Base-by-base conservation (phyloP, 164 flowering plant species). In the Akebia trifoliata region DNA sequence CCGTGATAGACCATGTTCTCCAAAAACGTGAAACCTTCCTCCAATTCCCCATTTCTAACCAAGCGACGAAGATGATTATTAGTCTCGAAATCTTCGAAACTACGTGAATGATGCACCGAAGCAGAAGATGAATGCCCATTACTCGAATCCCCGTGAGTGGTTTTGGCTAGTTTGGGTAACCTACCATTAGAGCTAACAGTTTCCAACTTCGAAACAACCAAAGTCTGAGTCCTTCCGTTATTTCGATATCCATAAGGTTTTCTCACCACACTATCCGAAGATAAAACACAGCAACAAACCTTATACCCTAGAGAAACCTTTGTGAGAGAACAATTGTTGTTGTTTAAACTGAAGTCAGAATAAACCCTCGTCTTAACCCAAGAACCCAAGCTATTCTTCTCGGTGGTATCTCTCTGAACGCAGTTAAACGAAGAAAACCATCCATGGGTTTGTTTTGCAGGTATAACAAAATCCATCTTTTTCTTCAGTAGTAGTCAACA, bases 31-130 rank as follows among this genome's bases (percentile, higher is more conserved):
- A 87, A 78, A 24, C 78, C 85, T 57, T 79, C 81, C 21, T 81
- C 84, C 29, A 85, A 55, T 51, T 80, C 74, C 56, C 92, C 95
- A 67, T 75, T 78, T 40, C 87, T 72, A 54, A 86, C 84, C 60
- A 81, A 67, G 9, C 74, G 48, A 2, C 80, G 77, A 1, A 90
- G 79, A 22, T 71, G 75, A 55, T 74, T 77, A 42, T 84, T 83
- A 52, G 78, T 75, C 72, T 75, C 79, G n/a, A 61, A 68, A 45
- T 81, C 89, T 24, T 86, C 86, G 44, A 66, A 52, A 66, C 54
- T 66, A 1, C 36, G 58, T 0, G 66, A 67, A n/a, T 61, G 58
- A 32, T 61, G 60, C 50, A 24, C 57, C 0, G 44, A 2, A 30
- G 3, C 34, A 11, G 51, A 47, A 22, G 60, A 40, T 6, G 55